These are phyloP conservation scores for Dactylellina parvicollis DNA, from an alignment of 2,329 filamentous ascomycete species.

Conservation along the genomic window DNA sequence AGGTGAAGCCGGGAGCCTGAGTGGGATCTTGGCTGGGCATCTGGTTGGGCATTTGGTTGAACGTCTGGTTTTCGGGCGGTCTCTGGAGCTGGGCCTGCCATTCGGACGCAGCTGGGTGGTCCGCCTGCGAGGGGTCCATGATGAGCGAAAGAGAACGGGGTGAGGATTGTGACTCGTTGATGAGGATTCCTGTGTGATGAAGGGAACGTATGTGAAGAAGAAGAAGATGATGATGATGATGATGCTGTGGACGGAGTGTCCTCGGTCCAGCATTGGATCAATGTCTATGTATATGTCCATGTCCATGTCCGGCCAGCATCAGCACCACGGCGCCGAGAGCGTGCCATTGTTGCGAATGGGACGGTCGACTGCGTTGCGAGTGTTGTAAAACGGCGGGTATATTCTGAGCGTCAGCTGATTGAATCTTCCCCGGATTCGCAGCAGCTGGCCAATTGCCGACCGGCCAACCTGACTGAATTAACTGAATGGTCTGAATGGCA, in stretches of 20 bases:
- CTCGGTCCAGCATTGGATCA: too few species aligned
- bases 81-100: constrained; percentile 15
- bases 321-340: too few species aligned
- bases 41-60: neutral
- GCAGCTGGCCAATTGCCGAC: constrained; percentile 15
- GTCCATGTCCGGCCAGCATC: too few species aligned
- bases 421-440: neutral
- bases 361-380: neutral
- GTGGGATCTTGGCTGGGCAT: too few species aligned
- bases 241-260: neutral
- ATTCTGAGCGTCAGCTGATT: too few species aligned
- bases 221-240: neutral
- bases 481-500: too few species aligned
- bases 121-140: constrained; percentile 13
- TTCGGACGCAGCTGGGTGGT: constrained; percentile 1
- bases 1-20: too few species aligned
- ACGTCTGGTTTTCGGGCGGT: neutral
- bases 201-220: neutral
- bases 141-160: neutral
- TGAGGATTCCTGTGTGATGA: neutral
- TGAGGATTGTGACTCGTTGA: neutral
- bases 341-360: neutral
- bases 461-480: constrained; percentile 8
- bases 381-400: neutral
- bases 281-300: too few species aligned